Evolutionary conservation across 495 filamentous ascomycete genomes (phyloP), one percentile per base, ranked within the genome.

Genomic region (Aspergillus campestris): DNA sequence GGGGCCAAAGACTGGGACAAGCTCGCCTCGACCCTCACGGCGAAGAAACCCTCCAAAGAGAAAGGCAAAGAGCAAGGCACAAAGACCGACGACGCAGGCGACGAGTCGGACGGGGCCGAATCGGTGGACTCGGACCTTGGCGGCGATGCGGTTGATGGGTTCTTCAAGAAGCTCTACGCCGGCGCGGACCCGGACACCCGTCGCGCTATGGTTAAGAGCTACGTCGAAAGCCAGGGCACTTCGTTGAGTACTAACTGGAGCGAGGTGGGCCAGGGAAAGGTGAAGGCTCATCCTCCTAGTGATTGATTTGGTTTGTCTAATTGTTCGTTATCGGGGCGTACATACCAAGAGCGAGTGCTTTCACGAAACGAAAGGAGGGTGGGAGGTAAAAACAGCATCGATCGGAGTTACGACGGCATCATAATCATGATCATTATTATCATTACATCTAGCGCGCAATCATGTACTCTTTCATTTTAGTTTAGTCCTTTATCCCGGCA

Each of bases 201-300:
- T 54, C 77, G 88, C 3, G 92, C 92, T 3, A 98, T 98, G 92
- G 87, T 95, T 79, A 98, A 98, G 77, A 95, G 88, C 62, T 97
- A 86, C 55, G 63, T 79, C 15, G 92, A 98, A 69, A 95, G 89
- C 59, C 87, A 91, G 52, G 92, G 92, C 1, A 98, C 92, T 0
- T 80, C 88, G 2, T 66, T 98, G 49, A 96, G 90, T 60, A 98
- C 94, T 1, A 86, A 91, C 51, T 98, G 92, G 92, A 63, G 65
- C 1, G 89, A 96, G 50, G 92, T 95, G 34, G 76, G 79, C 12
- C 80, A 73, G 46, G 78, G 78, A 29, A 83, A 69, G 33, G 84
- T 95, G 44, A 77, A 86, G 64, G 81, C 82, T 6, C 66, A 71
- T 15, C 86, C 89, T 24, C 86, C 90, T 15, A 62, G 53, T 50